Evolutionary conservation across 2,329 filamentous ascomycete genomes (phyloP), one percentile per base, ranked within the genome.

Genomic region (Xylariaceae sp.): DNA sequence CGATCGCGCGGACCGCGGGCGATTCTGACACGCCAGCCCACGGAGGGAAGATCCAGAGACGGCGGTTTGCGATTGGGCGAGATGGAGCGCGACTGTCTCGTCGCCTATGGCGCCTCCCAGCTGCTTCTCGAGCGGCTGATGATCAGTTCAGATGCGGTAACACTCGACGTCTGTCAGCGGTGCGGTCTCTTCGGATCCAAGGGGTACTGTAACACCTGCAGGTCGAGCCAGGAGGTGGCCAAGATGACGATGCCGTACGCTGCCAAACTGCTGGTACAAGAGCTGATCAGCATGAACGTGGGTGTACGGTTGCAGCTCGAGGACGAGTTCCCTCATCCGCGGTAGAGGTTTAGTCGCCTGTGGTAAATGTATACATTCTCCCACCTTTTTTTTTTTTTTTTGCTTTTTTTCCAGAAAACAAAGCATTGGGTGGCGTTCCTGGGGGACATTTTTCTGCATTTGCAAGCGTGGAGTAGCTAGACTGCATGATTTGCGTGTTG

Each of bases 241-340:
- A 83, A 85, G 63, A 95, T 98, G 84, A 90, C 83, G 23, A 94
- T 98, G 75, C 92, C 92, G 23, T 98, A 98, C 64, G 92, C 92
- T 13, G 92, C 92, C 1, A 97, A 98, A 73, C 67, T 98, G 59
- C 69, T 98, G 40, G 87, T 97, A 34, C 92, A 98, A 69, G 92
- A 98, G 67, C 66, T 98, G 56, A 83, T 94, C 58, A 94, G 88
- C 62, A 98, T 98, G 92, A 98, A 98, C 62, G 88, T 98, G n/a
- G 85, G 89, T 46, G 90, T 94, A 43, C 75, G 85, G 41, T 70
- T 98, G 65, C 86, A 90, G 69, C 67, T 98, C 50, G 88, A 88
- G 55, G 92, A 98, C 59, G 88, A 97, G 66, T 98, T 98, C 62
- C 88, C 88, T 12, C 75, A 80, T 52, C 75, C 75, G 16, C 63